These are phyloP conservation scores for Saccharata proteae DNA, from an alignment of 2,329 filamentous ascomycete genomes.

Conservation along the genomic window DNA sequence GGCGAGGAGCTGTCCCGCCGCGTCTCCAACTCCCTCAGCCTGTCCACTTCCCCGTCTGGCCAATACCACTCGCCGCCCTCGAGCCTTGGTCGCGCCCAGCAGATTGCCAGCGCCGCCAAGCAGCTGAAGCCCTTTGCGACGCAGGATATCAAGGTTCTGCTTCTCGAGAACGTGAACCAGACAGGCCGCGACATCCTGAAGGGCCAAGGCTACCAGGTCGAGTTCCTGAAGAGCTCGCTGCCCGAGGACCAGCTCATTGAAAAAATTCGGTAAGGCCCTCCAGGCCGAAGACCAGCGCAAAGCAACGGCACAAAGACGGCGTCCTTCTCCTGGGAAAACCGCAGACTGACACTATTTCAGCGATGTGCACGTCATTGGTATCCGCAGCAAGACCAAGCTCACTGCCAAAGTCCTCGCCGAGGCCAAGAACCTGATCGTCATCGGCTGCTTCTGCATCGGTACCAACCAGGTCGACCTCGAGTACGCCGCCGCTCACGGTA, in stretches of 20 bases:
- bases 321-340: conserved; percentile 1
- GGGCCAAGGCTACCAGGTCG: conserved; percentile 89
- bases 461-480: conserved; percentile 90
- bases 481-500: conserved; percentile 71
- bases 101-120: conserved; percentile 41
- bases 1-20: conserved; percentile 25
- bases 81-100: conserved; percentile 36
- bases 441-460: conserved; percentile 98
- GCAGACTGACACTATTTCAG: conserved; percentile 31
- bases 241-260: conserved; percentile 89
- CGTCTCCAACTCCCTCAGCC: conserved; percentile 48
- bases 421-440: conserved; percentile 87
- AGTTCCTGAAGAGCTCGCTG: conserved; percentile 76
- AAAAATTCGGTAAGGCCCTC: conserved; percentile 63
- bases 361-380: conserved; percentile 93
- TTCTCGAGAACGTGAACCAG: conserved; percentile 92
- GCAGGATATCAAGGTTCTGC: conserved; percentile 88
- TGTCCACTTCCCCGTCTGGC: conserved; percentile 64
- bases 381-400: conserved; percentile 95
- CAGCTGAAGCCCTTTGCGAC: conserved; percentile 91
- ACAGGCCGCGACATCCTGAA: conserved; percentile 74
- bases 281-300: neutral
- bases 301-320: neutral
- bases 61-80: conserved; percentile 63
- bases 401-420: conserved; percentile 72